These are phyloP conservation scores for Cylindrotheca fusiformis DNA, from an alignment of 108 stramenopile species.

Conservation along the genomic window DNA sequence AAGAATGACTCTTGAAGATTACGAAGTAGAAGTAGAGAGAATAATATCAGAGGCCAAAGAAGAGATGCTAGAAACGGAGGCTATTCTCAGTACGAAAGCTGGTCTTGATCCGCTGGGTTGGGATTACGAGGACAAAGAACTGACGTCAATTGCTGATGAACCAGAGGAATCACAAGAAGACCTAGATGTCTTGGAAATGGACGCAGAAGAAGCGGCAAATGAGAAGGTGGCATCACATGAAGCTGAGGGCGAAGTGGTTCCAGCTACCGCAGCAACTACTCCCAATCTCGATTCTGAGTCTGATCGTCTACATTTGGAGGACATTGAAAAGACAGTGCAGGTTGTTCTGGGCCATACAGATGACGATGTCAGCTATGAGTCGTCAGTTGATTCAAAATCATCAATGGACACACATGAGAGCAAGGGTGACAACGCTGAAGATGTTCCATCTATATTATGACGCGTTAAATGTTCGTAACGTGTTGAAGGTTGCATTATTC, in stretches of 20 bases:
- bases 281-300: no score
- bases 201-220: conserved; percentile 8
- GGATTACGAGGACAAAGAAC: conserved; percentile 25
- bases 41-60: conserved; percentile 52
- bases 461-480: conserved; percentile 1
- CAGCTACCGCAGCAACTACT: no score
- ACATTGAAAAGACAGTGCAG: neutral
- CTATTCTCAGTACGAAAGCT: conserved; percentile 77
- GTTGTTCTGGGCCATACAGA: no score
- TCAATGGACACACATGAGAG: no score
- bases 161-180: neutral
- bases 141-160: conserved; percentile 14
- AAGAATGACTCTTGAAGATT: conserved; percentile 52
- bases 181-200: no score
- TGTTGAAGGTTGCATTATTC: no score
- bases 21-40: conserved; percentile 59
- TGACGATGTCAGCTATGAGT: no score
- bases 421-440: no score
- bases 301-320: no score
- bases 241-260: neutral
- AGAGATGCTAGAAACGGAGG: conserved; percentile 79
- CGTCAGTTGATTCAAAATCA: no score
- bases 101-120: conserved; percentile 51
- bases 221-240: neutral
- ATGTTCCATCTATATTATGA: no score